These are phyloP conservation scores for Hypoxylon cercidicola DNA, from an alignment of 495 filamentous ascomycete genomes.

Conservation along the genomic window DNA sequence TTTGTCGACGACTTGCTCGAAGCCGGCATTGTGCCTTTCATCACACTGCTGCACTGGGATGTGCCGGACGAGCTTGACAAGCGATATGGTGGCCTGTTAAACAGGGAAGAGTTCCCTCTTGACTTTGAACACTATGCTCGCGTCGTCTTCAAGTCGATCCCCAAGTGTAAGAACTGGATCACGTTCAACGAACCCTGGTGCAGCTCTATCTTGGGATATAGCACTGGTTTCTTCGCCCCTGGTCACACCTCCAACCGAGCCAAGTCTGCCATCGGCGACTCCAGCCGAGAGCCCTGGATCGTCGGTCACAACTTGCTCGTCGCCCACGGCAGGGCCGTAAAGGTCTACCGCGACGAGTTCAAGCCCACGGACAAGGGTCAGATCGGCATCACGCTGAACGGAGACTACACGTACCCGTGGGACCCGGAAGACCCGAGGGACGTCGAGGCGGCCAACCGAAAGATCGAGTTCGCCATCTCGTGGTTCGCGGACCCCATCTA, in stretches of 20 bases:
- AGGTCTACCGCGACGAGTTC: slow-evolving; percentile 75
- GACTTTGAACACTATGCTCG: slow-evolving; percentile 71
- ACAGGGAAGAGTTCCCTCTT: slow-evolving; percentile 66
- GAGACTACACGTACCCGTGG: slow-evolving; percentile 68
- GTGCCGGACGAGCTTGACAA: slow-evolving; percentile 68
- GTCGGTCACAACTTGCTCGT: slow-evolving; percentile 70
- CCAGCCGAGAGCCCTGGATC: slow-evolving; percentile 67
- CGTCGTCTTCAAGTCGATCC: slow-evolving; percentile 65
- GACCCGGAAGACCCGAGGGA: slow-evolving; percentile 65
- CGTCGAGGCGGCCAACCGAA: slow-evolving; percentile 69
- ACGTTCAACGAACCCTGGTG: slow-evolving; percentile 75
- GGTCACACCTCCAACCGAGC: slow-evolving; percentile 67
- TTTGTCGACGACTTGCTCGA: slow-evolving; percentile 69
- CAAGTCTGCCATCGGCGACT: slow-evolving; percentile 65
- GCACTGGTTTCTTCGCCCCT: slow-evolving; percentile 68
- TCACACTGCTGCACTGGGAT: slow-evolving; percentile 75
- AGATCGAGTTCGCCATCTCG: slow-evolving; percentile 71
- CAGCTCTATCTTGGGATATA: slow-evolving; percentile 69
- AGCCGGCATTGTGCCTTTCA: slow-evolving; percentile 68
- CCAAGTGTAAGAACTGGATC: slow-evolving; percentile 72
- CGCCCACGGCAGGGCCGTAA: slow-evolving; percentile 69
- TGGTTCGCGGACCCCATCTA: slow-evolving; percentile 84
- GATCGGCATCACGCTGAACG: slow-evolving; percentile 72
- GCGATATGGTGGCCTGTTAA: slow-evolving; percentile 69
- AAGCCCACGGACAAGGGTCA: slow-evolving; percentile 67